These are phyloP conservation scores for Artemisia argyi DNA, from an alignment of 129 eudicot species.

Conservation along the genomic window DNA sequence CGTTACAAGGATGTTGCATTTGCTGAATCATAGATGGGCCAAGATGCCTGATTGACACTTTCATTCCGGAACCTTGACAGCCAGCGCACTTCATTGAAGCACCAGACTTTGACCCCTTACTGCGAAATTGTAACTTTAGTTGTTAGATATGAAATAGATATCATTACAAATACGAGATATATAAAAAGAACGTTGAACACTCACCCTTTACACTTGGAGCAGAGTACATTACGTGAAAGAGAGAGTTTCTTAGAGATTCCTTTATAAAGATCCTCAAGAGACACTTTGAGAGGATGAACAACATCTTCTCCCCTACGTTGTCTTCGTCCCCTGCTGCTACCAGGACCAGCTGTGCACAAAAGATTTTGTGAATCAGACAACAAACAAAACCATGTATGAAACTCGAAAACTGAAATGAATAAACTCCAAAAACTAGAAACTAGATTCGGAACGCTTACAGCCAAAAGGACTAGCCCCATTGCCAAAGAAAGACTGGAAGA, in stretches of 20 bases:
- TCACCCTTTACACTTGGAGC: constrained; percentile 80
- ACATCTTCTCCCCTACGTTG: constrained; percentile 82
- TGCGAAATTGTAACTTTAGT: constrained; percentile 21
- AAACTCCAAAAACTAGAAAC: neutral
- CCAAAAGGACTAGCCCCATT: constrained; percentile 72
- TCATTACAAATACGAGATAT: neutral
- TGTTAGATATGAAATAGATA: neutral
- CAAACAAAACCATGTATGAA: neutral
- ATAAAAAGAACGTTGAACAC: neutral
- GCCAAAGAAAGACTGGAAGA: constrained; percentile 68
- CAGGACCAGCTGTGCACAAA: constrained; percentile 34
- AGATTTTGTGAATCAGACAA: neutral
- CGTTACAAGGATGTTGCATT: constrained; percentile 80
- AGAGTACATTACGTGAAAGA: constrained; percentile 58
- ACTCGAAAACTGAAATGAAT: too few relatives aligned
- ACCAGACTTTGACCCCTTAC: constrained; percentile 82
- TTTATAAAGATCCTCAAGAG: constrained; percentile 69
- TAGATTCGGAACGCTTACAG: constrained; percentile 21
- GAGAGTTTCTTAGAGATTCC: constrained; percentile 78
- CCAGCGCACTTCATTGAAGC: constrained; percentile 78
- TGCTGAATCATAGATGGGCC: constrained; percentile 82
- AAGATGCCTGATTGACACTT: constrained; percentile 36
- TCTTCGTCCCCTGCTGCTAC: constrained; percentile 76
- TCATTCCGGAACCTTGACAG: constrained; percentile 62
- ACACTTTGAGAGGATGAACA: constrained; percentile 73